Evolutionary conservation across 129 eudicot species (phyloP).

Genomic region (Artemisia annua): DNA sequence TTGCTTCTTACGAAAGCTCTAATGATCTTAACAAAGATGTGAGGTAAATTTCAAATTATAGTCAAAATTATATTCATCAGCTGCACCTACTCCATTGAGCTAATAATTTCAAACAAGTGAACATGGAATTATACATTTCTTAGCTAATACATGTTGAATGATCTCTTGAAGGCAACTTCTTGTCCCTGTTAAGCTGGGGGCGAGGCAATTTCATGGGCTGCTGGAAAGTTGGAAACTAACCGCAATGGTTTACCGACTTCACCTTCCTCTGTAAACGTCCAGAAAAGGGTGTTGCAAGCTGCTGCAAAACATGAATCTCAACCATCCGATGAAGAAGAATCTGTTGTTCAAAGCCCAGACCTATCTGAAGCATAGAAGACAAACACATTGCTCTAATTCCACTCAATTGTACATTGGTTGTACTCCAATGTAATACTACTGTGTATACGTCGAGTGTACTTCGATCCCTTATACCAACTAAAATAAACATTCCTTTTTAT

Average conservation of each 20-base stretch:
- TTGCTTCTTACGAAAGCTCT: conserved; percentile 71
- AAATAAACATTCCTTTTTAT: not conserved
- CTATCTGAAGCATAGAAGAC: conserved; percentile 53
- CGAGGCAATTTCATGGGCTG: conserved; percentile 87
- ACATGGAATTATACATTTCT: not conserved
- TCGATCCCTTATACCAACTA: not conserved
- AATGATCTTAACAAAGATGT: conserved; percentile 74
- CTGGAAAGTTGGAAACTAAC: conserved; percentile 71
- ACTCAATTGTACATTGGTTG: not conserved
- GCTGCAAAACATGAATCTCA: conserved; percentile 98
- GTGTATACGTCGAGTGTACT: not conserved
- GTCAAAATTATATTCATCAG: not conserved
- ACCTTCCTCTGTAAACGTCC: conserved; percentile 89
- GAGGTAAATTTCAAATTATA: conserved; percentile 42
- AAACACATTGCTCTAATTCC: conserved; percentile 10
- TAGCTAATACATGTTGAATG: not conserved
- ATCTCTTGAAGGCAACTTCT: conserved; percentile 57
- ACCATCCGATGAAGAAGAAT: conserved; percentile 57
- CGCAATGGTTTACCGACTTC: conserved; percentile 78
- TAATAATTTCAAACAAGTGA: not conserved
- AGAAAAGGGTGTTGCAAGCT: conserved; percentile 90
- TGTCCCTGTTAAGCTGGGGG: conserved; percentile 80
- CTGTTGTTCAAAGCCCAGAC: conserved; percentile 45
- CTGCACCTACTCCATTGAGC: not conserved
- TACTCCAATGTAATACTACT: conserved; percentile 15